A percentile compares a stretch with the other conserved stretches of the same genome.
Conservation (phyloP, 495 filamentous ascomycete species). For the Neohortaea acidophila region DNA sequence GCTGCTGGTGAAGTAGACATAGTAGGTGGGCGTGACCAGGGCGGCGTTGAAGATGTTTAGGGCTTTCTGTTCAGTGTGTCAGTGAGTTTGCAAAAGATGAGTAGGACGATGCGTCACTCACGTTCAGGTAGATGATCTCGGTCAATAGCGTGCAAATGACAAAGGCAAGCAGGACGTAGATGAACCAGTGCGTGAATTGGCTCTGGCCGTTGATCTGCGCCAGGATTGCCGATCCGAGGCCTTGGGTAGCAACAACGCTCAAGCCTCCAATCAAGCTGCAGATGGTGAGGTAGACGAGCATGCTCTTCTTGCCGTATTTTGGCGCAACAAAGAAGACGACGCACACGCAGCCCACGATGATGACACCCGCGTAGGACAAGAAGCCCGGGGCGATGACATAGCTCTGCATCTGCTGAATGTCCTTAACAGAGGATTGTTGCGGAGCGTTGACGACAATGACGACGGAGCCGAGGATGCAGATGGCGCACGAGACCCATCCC, state of each 20-base stretch:
- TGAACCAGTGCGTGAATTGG: conserved; percentile 96
- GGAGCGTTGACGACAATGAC: conserved; percentile 93
- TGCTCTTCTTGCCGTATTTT: conserved; percentile 85
- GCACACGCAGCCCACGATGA: conserved; percentile 56
- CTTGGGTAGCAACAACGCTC: conserved; percentile 90
- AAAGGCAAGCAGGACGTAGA: conserved; percentile 84
- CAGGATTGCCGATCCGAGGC: conserved; percentile 79
- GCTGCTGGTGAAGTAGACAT: conserved; percentile 90
- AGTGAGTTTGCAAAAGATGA: conserved; percentile 13
- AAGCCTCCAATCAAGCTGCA: conserved; percentile 90
- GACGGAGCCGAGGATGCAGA: conserved; percentile 84
- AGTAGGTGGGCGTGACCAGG: conserved; percentile 93
- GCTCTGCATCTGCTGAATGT: conserved; percentile 84
- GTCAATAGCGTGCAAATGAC: conserved; percentile 74
- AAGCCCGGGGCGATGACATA: conserved; percentile 84
- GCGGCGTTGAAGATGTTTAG: conserved; percentile 95
- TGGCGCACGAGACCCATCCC: conserved; percentile 88
- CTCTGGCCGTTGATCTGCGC: conserved; percentile 62
- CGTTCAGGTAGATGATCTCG: conserved; percentile 91
- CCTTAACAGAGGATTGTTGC: conserved; percentile 61
- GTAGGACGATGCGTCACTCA: conserved; percentile 35
- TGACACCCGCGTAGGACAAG: conserved; percentile 65
- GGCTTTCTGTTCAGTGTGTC: conserved; percentile 63
- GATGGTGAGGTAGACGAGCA: conserved; percentile 93
- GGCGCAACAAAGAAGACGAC: conserved; percentile 74